Percentiles rank a stretch among this genome's conserved stretches.
Conservation (phyloP, 768 basidiomycete species). For the Mrakia gelida region DNA sequence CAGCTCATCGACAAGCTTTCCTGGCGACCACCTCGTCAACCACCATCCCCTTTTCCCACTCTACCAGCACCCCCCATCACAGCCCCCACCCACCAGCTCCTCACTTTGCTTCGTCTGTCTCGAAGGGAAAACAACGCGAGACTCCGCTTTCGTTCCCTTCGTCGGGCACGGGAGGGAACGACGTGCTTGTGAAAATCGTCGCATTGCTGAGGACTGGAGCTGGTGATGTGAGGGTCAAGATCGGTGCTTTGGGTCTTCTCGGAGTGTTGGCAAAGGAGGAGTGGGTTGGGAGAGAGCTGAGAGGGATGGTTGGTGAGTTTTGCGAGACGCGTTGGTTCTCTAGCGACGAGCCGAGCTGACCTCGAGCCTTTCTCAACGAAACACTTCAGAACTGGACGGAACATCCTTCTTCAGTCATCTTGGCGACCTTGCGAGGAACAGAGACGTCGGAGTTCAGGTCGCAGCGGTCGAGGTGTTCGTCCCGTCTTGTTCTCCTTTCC, state of each 20-base stretch:
- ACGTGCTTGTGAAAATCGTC: constrained; percentile 4
- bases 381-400: not conserved
- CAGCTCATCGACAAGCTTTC: not conserved
- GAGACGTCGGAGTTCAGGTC: not conserved
- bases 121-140: not conserved
- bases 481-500: not conserved
- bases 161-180: not conserved
- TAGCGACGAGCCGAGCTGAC: not conserved
- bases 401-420: not conserved
- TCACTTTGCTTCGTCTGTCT: not conserved
- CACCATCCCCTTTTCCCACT: not conserved
- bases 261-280: constrained; percentile 3
- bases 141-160: not conserved
- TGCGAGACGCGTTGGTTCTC: not conserved
- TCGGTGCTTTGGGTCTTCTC: not conserved
- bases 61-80: not conserved
- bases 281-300: not conserved
- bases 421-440: not conserved
- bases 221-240: constrained; percentile 1
- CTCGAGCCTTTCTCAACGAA: too few species aligned
- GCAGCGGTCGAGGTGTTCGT: constrained; percentile 10
- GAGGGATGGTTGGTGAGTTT: constrained; percentile 4
- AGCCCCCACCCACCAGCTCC: not conserved
- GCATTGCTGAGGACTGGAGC: not conserved
- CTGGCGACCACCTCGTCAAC: not conserved